A percentile compares a stretch with the other conserved stretches of the same genome.
These are phyloP conservation scores for Aspergillus mulundensis DNA, from an alignment of 495 filamentous ascomycete species.

Conservation along the genomic window DNA sequence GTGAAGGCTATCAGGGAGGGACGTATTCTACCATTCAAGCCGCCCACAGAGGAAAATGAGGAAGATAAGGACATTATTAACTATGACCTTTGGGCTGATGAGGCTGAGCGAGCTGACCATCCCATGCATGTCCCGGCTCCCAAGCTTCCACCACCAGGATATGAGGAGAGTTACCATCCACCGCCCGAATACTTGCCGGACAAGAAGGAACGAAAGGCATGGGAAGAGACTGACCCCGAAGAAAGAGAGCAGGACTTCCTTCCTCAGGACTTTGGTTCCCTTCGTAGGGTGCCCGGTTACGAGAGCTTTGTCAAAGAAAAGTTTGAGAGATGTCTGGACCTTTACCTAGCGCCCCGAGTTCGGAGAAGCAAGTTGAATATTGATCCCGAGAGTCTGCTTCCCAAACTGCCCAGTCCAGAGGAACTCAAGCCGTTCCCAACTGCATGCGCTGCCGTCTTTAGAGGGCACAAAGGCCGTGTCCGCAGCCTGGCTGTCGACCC, in stretches of 20 bases:
- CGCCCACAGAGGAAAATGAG: slow-evolving; percentile 69
- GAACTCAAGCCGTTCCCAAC: slow-evolving; percentile 94
- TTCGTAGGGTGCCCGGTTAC: slow-evolving; percentile 92
- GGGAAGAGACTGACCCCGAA: slow-evolving; percentile 84
- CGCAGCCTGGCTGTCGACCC: slow-evolving; percentile 77
- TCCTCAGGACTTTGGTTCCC: slow-evolving; percentile 71
- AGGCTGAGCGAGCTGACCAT: slow-evolving; percentile 76
- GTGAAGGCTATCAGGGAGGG: slow-evolving; percentile 94
- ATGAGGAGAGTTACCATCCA: slow-evolving; percentile 95
- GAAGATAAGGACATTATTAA: slow-evolving; percentile 65
- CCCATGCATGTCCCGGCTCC: slow-evolving; percentile 95
- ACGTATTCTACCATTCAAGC: slow-evolving; percentile 85
- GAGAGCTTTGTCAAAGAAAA: slow-evolving; percentile 87
- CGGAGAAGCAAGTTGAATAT: slow-evolving; percentile 94
- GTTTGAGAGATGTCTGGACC: slow-evolving; percentile 91
- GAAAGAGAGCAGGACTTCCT: slow-evolving; percentile 88
- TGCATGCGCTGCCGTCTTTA: slow-evolving; percentile 73
- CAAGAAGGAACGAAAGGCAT: slow-evolving; percentile 76
- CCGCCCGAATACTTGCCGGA: slow-evolving; percentile 90
- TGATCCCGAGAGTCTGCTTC: slow-evolving; percentile 87
- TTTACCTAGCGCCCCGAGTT: slow-evolving; percentile 90
- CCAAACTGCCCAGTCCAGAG: slow-evolving; percentile 90
- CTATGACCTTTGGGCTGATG: slow-evolving; percentile 95
- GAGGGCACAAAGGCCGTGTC: slow-evolving; percentile 85
- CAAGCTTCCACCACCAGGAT: slow-evolving; percentile 88